Evolutionary conservation across 805 yeast genomes (phyloP).

Genomic region (Phaffomyces thermotolerans): DNA sequence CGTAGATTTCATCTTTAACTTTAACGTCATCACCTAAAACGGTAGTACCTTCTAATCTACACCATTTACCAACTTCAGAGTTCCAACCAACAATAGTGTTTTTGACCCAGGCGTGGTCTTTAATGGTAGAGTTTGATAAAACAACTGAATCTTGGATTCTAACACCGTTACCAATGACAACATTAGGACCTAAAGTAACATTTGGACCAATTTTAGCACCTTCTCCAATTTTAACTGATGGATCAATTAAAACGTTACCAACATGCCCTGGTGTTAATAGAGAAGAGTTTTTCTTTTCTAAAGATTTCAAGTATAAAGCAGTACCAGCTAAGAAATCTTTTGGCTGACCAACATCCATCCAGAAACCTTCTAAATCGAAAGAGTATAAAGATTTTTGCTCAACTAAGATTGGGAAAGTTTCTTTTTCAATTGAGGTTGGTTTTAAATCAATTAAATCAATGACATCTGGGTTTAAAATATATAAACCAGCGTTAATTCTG

Average conservation of each 20-base stretch:
- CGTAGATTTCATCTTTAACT: conserved; percentile 96
- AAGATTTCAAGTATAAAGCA: conserved; percentile 79
- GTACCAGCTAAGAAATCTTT: conserved; percentile 98
- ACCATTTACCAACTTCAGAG: conserved; percentile 97
- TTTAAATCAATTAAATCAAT: conserved; percentile 94
- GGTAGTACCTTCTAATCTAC: conserved; percentile 95
- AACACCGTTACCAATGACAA: conserved; percentile 94
- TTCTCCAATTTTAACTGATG: conserved; percentile 88
- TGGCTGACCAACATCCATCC: conserved; percentile 99
- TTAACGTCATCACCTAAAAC: conserved; percentile 99
- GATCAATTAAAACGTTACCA: conserved; percentile 89
- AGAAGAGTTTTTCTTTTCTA: conserved; percentile 72
- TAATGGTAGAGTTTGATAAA: conserved; percentile 82
- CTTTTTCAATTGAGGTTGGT: conserved; percentile 99
- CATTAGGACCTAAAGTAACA: conserved; percentile 96
- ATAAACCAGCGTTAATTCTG: conserved; percentile 99
- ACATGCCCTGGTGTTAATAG: conserved; percentile 60
- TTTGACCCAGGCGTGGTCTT: conserved; percentile 97
- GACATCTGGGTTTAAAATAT: conserved; percentile 95
- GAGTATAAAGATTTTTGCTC: conserved; percentile 85
- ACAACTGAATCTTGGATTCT: conserved; percentile 95
- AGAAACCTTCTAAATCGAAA: conserved; percentile 96
- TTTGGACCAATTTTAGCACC: conserved; percentile 96
- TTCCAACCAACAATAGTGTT: conserved; percentile 99
- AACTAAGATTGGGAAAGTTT: conserved; percentile 95